Base-by-base conservation (phyloP, 2,329 filamentous ascomycete species). In the Lachnellula willkommii region DNA sequence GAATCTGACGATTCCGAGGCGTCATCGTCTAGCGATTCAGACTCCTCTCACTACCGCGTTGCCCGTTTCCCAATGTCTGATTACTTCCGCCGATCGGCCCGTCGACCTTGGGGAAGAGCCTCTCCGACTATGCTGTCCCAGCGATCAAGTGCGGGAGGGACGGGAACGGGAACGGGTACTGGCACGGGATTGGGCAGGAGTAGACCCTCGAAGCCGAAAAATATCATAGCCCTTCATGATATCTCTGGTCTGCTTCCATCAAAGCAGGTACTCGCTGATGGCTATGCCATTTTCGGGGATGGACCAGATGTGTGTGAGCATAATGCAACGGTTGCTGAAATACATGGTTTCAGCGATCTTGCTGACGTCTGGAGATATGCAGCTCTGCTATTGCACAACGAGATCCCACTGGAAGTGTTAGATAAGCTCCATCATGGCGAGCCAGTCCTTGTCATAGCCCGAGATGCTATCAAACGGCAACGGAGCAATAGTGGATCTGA, bases 281-380 rank as follows among this genome's bases (percentile, higher is more conserved):
- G 88, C 62, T 99, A 97, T 71, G 81, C 80, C 24, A 88, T 96
- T 14, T 92, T 94, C 69, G 91, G 91, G 3, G 84, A 91, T 58
- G 87, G 88, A 1, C 81, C 84, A n/a, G 81, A 87, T 39, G 84
- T 96, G 3, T 97, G 93, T 71, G 78, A 82, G 46, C 87, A 95
- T 65, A 99, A 99, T 70, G 89, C 91, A 8, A 73, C 74, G 1
- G 84, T 95, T 47, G 92, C 93, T 8, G 79, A 84, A 62, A 85
- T 83, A 60, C 79, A 87, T 63, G 89, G 87, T 4, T 81, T 83
- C 60, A 70, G 77, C 14, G 89, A 96, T 60, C 73, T 95, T 32
- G 86, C 88, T 26, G 83, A 90, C 63, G 82, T 95, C 6, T 99
- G 94, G 94, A 83, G 82, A 49, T 87, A 96, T 61, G 78, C 90